Evolutionary conservation across 2,329 filamentous ascomycete species (phyloP), one percentile per base, ranked within the genome.

Genomic region (Fusarium newnesense): DNA sequence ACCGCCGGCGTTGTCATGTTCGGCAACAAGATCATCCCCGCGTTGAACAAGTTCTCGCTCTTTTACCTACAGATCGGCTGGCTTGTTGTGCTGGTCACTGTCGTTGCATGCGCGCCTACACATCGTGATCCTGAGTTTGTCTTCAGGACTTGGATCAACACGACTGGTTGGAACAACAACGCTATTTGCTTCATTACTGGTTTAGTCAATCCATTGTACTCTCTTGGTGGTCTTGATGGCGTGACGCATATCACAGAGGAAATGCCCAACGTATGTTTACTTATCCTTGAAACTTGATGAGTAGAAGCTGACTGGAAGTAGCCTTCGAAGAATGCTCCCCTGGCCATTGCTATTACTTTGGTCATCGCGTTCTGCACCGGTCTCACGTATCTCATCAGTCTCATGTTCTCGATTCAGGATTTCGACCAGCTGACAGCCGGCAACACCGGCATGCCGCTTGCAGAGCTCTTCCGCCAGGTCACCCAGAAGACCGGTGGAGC

Each of bases 141-240:
- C 0, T 67, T 67, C n/a, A 67, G n/a, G n/a, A 67, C 64, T 16
- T 67, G 64, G 64, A 67, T 67, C 13, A 67, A 67, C 4, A 67
- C 34, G 1, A 67, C 64, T 15, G 64, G 64, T 0, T 67, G 64
- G 64, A 28, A 52, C 0, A 67, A 67, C 3, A 32, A 66, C 4
- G 44, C 32, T 1, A 67, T 67, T 7, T 67, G 61, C 21, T 67
- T 67, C 1, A 67, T 67, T 4, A 66, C 61, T 2, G 64, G 64
- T 2, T 11, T 67, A 0, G 64, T 67, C 0, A 67, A 67, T 3
- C 64, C 64, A 9, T 2, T 67, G 1, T 67, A 42, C 7, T 43
- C 36, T 13, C 64, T 67, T 11, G 64, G 64, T 2, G 64, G 64
- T 11, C 52, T 67, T 0, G 64, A 67, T 10, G 64, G 64, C 1